Evolutionary conservation across 2,329 filamentous ascomycete species (phyloP), one percentile per base, ranked within the genome.

Genomic region (Macrophomina tecta): DNA sequence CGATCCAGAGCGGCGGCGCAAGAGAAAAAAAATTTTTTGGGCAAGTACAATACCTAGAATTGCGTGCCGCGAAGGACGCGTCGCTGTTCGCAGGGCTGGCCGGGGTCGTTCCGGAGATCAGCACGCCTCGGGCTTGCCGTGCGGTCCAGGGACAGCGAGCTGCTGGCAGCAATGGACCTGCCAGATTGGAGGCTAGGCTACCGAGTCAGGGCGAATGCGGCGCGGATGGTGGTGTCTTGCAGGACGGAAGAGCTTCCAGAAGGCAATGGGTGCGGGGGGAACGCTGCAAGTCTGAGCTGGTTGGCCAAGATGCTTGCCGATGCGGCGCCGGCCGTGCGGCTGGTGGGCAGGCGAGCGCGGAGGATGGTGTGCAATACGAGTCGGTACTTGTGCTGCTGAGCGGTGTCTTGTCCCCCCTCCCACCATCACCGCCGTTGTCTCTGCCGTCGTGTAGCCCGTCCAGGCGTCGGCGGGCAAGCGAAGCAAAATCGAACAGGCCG

Each of bases 1-100:
- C 6, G 56, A 46, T 60, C 55, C 55, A 55, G 52, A 23, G 34
- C 55, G 12, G 38, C 55, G 56, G 40, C 30, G 42, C 14, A 36
- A 12, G 28, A 12, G 36, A 36, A 14, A 48, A 36, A 48, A 36
- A 23, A 23, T 1, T 23, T 23, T 32, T 38, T 23, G 40, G 40
- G 36, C 42, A 36, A 30, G 28, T 23, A 2, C 23, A 23, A 23
- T 23, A 23, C 2, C 23, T 23, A 23, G 23, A 23, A 23, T 32
- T n/a, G 49, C 49, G 7, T 34, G 12, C 18, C 11, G n/a, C 34
- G 18, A 23, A n/a, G 52, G 36, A 23, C 18, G 55, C 38, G 38
- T 60, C 23, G 38, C 55, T 40, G 16, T 34, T 16, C 52, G 36
- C 11, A 38, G 36, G 36, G 36, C 36, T 38, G 18, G 23, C 48